phyloP scores from a whole-genome alignment of 345 rosid species.

The Diplotaxis tenuifolia region DNA sequence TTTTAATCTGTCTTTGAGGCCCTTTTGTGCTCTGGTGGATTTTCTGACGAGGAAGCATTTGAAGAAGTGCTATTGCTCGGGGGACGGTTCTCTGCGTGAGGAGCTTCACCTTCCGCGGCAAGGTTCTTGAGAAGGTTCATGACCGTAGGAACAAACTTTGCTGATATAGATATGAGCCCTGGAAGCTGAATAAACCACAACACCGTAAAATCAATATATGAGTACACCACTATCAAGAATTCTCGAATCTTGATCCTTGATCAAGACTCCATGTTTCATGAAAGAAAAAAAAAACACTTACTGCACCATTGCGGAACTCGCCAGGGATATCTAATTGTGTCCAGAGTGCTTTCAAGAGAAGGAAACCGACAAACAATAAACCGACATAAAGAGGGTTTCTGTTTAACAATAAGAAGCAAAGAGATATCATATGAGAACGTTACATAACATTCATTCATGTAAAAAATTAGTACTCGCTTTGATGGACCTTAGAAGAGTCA shows the following conservation, averaged over 20 bases:
- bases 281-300: constrained; percentile 52
- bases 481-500: constrained; percentile 83
- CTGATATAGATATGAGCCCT: constrained; percentile 73
- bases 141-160: constrained; percentile 82
- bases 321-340: constrained; percentile 84
- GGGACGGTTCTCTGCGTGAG: constrained; percentile 38
- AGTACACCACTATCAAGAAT: not conserved
- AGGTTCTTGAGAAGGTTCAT: constrained; percentile 87
- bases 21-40: constrained; percentile 43
- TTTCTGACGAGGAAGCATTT: constrained; percentile 28
- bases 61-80: constrained; percentile 23
- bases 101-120: constrained; percentile 66
- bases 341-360: constrained; percentile 83
- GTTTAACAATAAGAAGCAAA: constrained; percentile 28
- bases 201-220: not conserved
- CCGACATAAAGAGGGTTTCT: constrained; percentile 86
- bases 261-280: not conserved
- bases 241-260: not conserved
- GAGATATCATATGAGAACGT: constrained; percentile 4
- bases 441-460: not conserved
- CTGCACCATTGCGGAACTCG: constrained; percentile 85
- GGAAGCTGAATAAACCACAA: constrained; percentile 61
- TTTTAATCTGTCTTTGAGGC: constrained; percentile 53
- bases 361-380: constrained; percentile 61
- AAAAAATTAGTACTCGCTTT: not conserved